phyloP scores from a whole-genome alignment of 2,329 filamentous ascomycete genomes.

The Pyricularia grisea region DNA sequence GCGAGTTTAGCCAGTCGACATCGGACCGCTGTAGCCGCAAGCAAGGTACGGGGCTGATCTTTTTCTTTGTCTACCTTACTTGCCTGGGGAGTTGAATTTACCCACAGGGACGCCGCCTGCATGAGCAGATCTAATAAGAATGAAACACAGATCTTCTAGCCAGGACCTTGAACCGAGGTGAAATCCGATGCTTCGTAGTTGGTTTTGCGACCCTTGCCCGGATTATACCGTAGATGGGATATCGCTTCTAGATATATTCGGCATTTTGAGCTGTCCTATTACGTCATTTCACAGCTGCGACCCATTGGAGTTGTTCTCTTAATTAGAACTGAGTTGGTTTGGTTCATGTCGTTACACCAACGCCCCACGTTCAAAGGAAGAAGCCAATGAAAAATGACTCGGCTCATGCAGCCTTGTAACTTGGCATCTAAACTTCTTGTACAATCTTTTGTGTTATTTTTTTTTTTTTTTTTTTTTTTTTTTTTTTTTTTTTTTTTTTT shows the following conservation, averaged over 20 bases:
- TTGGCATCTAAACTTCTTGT: not conserved
- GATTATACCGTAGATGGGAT: not conserved
- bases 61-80: not conserved
- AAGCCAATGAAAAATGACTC: not conserved
- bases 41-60: not conserved
- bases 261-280: not conserved
- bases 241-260: not conserved
- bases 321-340: no score
- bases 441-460: no score
- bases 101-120: not conserved
- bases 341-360: no score
- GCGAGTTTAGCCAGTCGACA: not conserved
- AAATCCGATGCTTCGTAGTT: no score
- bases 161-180: not conserved
- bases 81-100: not conserved
- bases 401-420: conserved; percentile 5
- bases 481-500: conserved; percentile 14
- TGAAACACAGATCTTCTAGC: not conserved
- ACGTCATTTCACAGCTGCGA: not conserved
- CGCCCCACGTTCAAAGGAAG: not conserved
- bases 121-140: not conserved
- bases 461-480: no score
- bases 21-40: not conserved
- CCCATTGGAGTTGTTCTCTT: no score
- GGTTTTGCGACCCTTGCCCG: no score